Evolutionary conservation across 768 basidiomycete species (phyloP).

Genomic region (Leccinum ochraceum): DNA sequence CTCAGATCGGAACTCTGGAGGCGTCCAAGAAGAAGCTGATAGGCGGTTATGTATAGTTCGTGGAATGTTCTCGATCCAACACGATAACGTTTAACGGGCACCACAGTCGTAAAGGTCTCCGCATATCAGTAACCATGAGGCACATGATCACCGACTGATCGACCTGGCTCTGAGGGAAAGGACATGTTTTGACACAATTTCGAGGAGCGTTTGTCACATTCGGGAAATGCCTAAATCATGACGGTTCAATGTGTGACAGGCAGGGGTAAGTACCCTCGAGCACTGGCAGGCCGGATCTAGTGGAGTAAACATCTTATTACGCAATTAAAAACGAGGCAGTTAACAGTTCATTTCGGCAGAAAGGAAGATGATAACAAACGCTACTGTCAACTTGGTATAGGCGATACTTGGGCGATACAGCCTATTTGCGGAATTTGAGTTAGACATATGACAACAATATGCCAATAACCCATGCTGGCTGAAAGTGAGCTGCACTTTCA

Average conservation of each 20-base stretch:
- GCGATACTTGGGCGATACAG: too few species aligned
- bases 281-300: background rate
- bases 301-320: conserved; percentile 3
- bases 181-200: background rate
- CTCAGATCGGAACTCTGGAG: background rate
- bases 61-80: background rate
- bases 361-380: conserved; percentile 3
- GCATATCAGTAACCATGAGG: background rate
- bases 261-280: background rate
- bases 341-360: conserved; percentile 17
- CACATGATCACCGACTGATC: background rate
- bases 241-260: background rate
- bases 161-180: background rate
- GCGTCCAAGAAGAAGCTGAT: background rate
- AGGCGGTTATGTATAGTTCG: background rate
- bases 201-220: background rate
- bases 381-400: background rate
- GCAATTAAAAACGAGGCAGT: conserved; percentile 26
- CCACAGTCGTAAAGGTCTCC: background rate
- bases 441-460: background rate
- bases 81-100: background rate
- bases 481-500: too few species aligned
- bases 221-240: background rate
- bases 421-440: background rate
- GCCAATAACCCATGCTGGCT: too few species aligned